Base-by-base conservation (phyloP, 805 yeast species). In the Lipomyces chichibuensis region DNA sequence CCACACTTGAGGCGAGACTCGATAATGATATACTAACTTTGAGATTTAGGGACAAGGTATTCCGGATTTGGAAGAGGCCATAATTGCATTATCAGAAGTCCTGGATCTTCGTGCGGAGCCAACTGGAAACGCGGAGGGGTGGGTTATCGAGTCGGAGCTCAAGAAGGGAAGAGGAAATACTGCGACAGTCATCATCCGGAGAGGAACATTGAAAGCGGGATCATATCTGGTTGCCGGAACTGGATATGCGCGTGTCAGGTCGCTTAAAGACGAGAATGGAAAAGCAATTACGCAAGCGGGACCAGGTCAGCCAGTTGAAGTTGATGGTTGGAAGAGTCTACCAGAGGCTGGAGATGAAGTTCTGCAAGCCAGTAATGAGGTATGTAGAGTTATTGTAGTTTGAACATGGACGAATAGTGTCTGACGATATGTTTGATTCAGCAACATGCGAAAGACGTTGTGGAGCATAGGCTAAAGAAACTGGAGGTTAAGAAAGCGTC, bases 331-430 rank as follows among this genome's bases (percentile, higher is more conserved):
- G 99, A 92, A 90, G 75, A 93, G 87, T 46, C 79, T 93, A 49
- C 98, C 98, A 0, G 90, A 86, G 62, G 95, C 97, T 11, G 99
- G 99, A 9, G 97, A 92, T 69, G 85, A 85, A 70, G 87, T 91
- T 0, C 75, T 94, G 4, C 89, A 92, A 75, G 96, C 95, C 13
- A 84, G 85, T 69, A 85, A 79, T 73, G 98, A 93, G 75, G 81
- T 85, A 58, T 17, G 59, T 14, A 13, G 29, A 7, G 11, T n/a
- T 46, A 20, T 39, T 25, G 17, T 52, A 9, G 3, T 43, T 13
- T 61, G 27, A 17, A 11, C 23, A 3, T 27, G 35, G 64, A 13
- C 20, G 23, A 43, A 23, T n/a, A 14, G 17, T 20, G 23, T 13
- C 17, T 39, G 20, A 58, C 52, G 27, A 29, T 17, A 32, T 32